Evolutionary conservation across 768 basidiomycete genomes (phyloP), one percentile per base, ranked within the genome.

Genomic region (Kwoniella europaea): DNA sequence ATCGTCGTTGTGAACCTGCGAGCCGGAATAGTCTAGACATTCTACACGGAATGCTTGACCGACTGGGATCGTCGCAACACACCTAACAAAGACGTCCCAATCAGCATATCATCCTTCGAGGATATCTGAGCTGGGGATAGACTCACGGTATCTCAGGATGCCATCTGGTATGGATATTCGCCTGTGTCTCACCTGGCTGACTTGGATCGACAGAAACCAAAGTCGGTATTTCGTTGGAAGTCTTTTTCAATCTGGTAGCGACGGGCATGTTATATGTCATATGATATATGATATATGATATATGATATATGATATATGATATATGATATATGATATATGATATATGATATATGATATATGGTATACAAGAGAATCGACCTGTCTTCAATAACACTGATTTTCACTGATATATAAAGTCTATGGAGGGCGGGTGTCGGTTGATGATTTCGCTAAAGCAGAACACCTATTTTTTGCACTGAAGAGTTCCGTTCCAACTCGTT

Each of bases 101-200:
- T 7, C n/a, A 63, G 46, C 29, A 35, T 63, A 43, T 24, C 16
- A 10, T 59, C 41, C 13, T 22, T 13, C n/a, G 10, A 57, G 56
- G 29, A 2, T 13, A 59, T 18, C 41, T 13, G 10, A 27, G 24
- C 6, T 16, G 18, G 24, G 67, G 44, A 22, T 16, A 16, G 41
- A 74, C 73, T 61, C n/a, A 72, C 67, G 74, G 74, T 41, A 75
- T 75, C 15, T 72, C 71, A 41, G 74, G 74, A 68, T 75, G 74
- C 71, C 71, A 75, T 35, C 74, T 60, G 4, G 74, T 71, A 50
- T 74, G 73, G n/a, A 76, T 71, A 46, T 71, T 68, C 5, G 57
- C 46, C 24, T 76, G 75, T 7, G 53, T 52, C 46, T 64, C 42
- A 1, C 72, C 75, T 16, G 69, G 69, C 46, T 55, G 56, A 41